Evolutionary conservation across 176 grass and related monocot species (phyloP).

Genomic region (Aegilops bicornis): DNA sequence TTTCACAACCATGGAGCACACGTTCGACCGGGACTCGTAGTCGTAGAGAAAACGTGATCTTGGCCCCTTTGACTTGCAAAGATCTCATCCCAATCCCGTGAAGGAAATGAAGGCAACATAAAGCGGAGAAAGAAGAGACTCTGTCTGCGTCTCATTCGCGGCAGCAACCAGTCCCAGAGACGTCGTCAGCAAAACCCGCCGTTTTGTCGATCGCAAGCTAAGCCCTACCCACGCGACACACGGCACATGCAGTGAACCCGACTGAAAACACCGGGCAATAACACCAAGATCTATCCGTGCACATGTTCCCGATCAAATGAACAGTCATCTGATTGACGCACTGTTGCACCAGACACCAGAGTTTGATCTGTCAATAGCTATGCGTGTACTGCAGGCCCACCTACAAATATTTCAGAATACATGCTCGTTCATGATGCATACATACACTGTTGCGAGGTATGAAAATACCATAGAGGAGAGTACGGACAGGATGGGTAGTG

Average conservation of each 20-base stretch:
- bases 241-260: slow-evolving; percentile 9
- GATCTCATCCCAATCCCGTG: slow-evolving; percentile 20
- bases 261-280: neutral
- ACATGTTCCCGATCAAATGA: neutral
- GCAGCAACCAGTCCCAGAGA: neutral
- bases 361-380: neutral
- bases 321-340: neutral
- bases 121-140: neutral
- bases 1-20: neutral
- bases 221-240: neutral
- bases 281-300: neutral
- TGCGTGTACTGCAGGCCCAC: neutral
- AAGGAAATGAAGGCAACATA: neutral
- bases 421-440: neutral
- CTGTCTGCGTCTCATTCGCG: neutral
- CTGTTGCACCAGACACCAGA: neutral
- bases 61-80: slow-evolving; percentile 19
- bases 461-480: no score
- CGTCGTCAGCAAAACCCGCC: neutral
- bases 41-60: neutral
- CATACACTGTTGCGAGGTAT: neutral
- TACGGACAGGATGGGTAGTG: no score
- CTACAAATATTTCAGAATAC: neutral
- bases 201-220: neutral
- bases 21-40: neutral